Conservation (phyloP, 768 basidiomycete genomes). For the Coprinopsis marcescibilis region DNA sequence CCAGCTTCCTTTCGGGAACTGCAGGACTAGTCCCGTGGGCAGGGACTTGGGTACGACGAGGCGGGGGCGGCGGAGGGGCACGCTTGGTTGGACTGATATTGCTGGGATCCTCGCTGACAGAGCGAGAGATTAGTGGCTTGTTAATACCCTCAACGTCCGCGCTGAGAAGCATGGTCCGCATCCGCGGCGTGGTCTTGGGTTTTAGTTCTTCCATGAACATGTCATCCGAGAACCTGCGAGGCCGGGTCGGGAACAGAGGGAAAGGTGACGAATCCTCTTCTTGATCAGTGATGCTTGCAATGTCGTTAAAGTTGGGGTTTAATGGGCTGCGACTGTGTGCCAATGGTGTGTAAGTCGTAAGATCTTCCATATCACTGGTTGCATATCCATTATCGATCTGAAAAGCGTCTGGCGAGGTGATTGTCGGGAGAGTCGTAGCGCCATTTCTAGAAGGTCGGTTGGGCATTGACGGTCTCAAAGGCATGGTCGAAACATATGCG, state of each 20-base stretch:
- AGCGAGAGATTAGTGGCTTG: constrained; percentile 20
- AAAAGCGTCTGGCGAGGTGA: constrained; percentile 4
- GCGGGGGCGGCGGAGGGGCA: constrained; percentile 62
- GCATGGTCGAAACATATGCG: constrained; percentile 57
- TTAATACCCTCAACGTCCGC: constrained; percentile 28
- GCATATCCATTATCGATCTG: constrained; percentile 21
- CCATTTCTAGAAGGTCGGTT: constrained; percentile 17
- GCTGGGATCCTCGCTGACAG: constrained; percentile 16
- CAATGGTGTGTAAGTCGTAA: constrained; percentile 40
- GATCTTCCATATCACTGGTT: constrained; percentile 39
- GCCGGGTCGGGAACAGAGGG: constrained; percentile 11
- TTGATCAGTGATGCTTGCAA: constrained; percentile 34
- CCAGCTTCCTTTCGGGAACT: constrained; percentile 39
- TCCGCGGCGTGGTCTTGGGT: constrained; percentile 3
- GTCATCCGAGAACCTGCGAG: constrained; percentile 10
- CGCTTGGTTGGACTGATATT: constrained; percentile 30
- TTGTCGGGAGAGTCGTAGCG: neutral
- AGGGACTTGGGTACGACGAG: constrained; percentile 37
- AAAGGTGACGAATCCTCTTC: constrained; percentile 36
- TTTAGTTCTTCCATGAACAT: neutral
- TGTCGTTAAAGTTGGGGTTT: constrained; percentile 35
- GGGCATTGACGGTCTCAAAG: constrained; percentile 26
- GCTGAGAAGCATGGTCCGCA: neutral
- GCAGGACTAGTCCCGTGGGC: constrained; percentile 32
- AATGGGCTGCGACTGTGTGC: constrained; percentile 40